Percentiles rank a stretch among this genome's conserved stretches.
These are phyloP conservation scores for Spraguea lophii DNA, from an alignment of 371 early-diverging fungal species.

Conservation along the genomic window DNA sequence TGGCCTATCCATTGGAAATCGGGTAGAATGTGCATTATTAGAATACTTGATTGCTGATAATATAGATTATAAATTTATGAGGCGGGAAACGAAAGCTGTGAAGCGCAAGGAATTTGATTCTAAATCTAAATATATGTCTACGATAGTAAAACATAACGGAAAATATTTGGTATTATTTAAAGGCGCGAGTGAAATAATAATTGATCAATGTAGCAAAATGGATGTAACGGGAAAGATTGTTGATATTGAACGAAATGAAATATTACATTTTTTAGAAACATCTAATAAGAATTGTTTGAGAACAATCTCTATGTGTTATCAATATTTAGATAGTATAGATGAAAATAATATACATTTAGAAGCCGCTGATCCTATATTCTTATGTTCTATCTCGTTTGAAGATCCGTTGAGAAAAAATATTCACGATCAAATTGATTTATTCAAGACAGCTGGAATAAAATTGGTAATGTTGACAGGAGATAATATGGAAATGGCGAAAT, in stretches of 20 bases:
- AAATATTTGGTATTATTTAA: conserved; percentile 2
- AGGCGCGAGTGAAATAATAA: conserved; percentile 8
- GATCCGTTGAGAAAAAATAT: conserved; percentile 56
- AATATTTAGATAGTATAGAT: conserved; percentile 1
- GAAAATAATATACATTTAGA: background rate
- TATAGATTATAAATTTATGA: conserved; percentile 44
- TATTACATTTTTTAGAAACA: conserved; percentile 5
- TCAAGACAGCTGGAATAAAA: conserved; percentile 55
- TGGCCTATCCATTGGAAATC: conserved; percentile 55
- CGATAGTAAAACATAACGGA: conserved; percentile 47
- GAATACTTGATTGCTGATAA: conserved; percentile 49
- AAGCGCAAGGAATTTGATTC: conserved; percentile 53
- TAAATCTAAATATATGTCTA: conserved; percentile 64
- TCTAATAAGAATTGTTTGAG: conserved; percentile 3
- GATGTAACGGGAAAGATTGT: too few relatives aligned
- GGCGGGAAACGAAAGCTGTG: conserved; percentile 46
- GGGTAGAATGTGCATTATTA: conserved; percentile 62
- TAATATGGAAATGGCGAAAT: conserved; percentile 62
- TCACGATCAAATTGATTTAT: conserved; percentile 50
- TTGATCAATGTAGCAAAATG: background rate
- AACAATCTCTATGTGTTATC: conserved; percentile 8
- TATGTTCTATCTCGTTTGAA: conserved; percentile 62
- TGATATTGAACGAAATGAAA: background rate
- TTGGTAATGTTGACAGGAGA: conserved; percentile 81
- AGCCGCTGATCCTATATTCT: conserved; percentile 18